Percentiles rank a stretch among this genome's conserved stretches.
Conservation (phyloP, 257 asterid genomes). For the Solanum phureja region DNA sequence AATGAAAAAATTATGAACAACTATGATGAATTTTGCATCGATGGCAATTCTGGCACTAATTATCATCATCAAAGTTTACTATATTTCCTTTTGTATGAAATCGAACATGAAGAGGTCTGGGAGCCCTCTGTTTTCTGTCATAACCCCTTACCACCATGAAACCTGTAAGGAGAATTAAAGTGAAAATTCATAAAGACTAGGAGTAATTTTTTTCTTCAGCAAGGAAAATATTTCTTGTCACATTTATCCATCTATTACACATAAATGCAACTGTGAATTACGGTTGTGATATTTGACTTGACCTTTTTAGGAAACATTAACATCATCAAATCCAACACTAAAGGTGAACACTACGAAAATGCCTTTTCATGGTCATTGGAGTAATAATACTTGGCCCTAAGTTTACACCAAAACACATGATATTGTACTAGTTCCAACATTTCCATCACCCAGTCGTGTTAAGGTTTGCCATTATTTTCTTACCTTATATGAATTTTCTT, state of each 20-base stretch:
- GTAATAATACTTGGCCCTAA: not conserved
- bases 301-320: not conserved
- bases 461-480: not conserved
- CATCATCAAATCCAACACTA: not conserved
- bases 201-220: not conserved
- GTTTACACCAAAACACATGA: not conserved
- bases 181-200: not conserved
- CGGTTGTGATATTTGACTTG: not conserved
- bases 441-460: not conserved
- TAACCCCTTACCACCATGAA: slow-evolving; percentile 5
- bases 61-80: not conserved
- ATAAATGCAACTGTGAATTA: not conserved
- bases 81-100: not conserved
- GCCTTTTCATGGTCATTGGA: not conserved
- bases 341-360: not conserved
- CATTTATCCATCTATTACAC: not conserved
- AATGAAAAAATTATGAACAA: not conserved
- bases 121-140: slow-evolving; percentile 7
- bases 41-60: not conserved
- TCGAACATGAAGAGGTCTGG: not conserved
- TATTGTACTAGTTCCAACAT: not conserved
- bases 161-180: not conserved
- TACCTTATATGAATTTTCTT: not conserved
- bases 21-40: not conserved
- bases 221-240: not conserved